Conservation (phyloP, 2,329 filamentous ascomycete species). For the Exophiala aquamarina region DNA sequence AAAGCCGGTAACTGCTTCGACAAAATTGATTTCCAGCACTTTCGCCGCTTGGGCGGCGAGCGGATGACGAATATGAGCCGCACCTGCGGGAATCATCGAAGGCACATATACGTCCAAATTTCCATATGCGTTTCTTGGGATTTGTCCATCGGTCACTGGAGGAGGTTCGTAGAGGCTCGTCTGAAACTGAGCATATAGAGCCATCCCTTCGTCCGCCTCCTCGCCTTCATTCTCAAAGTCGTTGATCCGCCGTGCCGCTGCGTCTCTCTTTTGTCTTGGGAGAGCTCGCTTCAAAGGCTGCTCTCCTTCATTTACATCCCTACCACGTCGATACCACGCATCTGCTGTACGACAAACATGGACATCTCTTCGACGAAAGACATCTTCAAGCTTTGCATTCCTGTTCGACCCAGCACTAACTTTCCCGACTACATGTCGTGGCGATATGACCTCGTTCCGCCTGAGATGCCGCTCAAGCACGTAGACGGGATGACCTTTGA, state of each 20-base stretch:
- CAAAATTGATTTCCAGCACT: conserved; percentile 76
- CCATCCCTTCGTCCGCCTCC: conserved; percentile 55
- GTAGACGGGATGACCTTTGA: conserved; percentile 80
- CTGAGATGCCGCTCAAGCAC: conserved; percentile 83
- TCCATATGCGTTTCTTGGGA: conserved; percentile 64
- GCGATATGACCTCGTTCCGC: conserved; percentile 77
- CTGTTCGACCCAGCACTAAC: conserved; percentile 63
- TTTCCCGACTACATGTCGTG: conserved; percentile 72
- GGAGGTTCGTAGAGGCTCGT: conserved; percentile 73
- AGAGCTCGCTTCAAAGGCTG: conserved; percentile 76
- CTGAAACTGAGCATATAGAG: conserved; percentile 59
- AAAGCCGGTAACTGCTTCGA: conserved; percentile 87
- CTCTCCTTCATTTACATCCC: conserved; percentile 74
- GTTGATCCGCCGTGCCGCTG: conserved; percentile 22
- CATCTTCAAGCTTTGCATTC: conserved; percentile 64
- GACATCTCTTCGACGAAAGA: conserved; percentile 82
- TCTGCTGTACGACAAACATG: conserved; percentile 74
- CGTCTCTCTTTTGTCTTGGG: conserved; percentile 41
- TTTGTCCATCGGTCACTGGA: conserved; percentile 69
- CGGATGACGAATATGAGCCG: conserved; percentile 55
- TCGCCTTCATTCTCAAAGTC: conserved; percentile 42
- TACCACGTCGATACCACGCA: conserved; percentile 86
- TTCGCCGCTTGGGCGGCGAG: conserved; percentile 59
- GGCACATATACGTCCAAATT: conserved; percentile 65
- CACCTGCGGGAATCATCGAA: conserved; percentile 63